phyloP scores from a whole-genome alignment of 495 filamentous ascomycete species.

The Trichoderma gamsii region DNA sequence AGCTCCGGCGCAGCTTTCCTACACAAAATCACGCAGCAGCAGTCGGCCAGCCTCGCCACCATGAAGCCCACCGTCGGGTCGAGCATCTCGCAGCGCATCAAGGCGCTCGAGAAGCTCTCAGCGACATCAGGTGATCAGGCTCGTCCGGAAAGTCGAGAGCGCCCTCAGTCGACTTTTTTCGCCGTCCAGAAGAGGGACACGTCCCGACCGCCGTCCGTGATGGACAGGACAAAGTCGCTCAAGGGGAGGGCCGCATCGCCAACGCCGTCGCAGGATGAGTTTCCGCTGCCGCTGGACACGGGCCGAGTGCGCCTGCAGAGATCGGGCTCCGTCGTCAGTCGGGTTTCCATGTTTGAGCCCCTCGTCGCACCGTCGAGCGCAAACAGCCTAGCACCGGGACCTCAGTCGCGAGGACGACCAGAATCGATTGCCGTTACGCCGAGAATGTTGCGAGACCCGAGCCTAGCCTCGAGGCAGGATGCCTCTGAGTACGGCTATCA shows the following conservation, averaged over 20 bases:
- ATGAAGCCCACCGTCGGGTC: slow-evolving; percentile 80
- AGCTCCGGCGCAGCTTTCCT: slow-evolving; percentile 43
- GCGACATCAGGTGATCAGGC: slow-evolving; percentile 27
- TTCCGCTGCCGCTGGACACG: slow-evolving; percentile 39
- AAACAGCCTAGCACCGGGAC: slow-evolving; percentile 28
- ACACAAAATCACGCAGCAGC: slow-evolving; percentile 42
- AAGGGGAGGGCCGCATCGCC: slow-evolving; percentile 30
- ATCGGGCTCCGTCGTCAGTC: slow-evolving; percentile 40
- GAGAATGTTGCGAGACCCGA: slow-evolving; percentile 61
- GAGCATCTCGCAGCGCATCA: slow-evolving; percentile 84
- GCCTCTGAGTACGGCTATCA: slow-evolving; percentile 28
- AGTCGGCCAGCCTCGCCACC: slow-evolving; percentile 41
- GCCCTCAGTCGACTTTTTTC: slow-evolving; percentile 45
- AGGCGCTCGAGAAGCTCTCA: slow-evolving; percentile 74
- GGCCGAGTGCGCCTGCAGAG: slow-evolving; percentile 21
- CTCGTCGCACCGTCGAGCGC: slow-evolving; percentile 40
- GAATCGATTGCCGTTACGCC: slow-evolving; percentile 78
- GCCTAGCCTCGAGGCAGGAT: neutral
- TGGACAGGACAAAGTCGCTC: slow-evolving; percentile 36
- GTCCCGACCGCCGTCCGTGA: slow-evolving; percentile 42
- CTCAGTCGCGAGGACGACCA: slow-evolving; percentile 39
- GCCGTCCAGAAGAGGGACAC: slow-evolving; percentile 43
- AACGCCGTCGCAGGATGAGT: slow-evolving; percentile 38
- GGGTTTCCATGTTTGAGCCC: slow-evolving; percentile 42
- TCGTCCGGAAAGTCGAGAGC: slow-evolving; percentile 22